A percentile compares a stretch with the other conserved stretches of the same genome.
phyloP scores from a whole-genome alignment of 305 asterid species.

The Ajuga reptans region DNA sequence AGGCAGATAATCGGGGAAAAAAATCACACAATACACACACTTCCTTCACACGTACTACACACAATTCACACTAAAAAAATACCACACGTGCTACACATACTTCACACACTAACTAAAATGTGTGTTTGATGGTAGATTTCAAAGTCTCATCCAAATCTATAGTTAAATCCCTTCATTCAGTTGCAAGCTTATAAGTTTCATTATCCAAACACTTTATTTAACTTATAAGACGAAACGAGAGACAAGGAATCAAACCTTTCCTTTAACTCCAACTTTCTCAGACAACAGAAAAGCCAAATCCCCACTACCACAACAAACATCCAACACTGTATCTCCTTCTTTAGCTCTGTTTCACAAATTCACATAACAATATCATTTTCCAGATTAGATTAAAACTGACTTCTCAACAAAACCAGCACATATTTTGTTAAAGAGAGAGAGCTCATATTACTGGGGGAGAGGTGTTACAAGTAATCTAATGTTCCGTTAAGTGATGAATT shows the following conservation, averaged over 20 bases:
- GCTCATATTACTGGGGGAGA: neutral
- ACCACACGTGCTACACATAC: too few relatives aligned
- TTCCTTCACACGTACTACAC: too few relatives aligned
- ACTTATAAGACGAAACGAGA: neutral
- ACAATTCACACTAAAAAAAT: too few relatives aligned
- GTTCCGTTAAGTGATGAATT: too few relatives aligned
- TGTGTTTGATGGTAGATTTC: too few relatives aligned
- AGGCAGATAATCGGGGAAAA: neutral
- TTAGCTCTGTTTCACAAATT: conserved; percentile 50
- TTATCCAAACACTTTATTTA: too few relatives aligned
- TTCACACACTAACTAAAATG: too few relatives aligned
- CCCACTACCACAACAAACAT: conserved; percentile 94
- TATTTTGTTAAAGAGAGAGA: neutral
- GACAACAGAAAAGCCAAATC: conserved; percentile 82
- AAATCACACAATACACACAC: too few relatives aligned
- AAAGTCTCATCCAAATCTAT: too few relatives aligned
- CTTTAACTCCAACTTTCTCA: conserved; percentile 67
- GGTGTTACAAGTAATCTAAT: neutral
- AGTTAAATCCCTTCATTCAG: too few relatives aligned
- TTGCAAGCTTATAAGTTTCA: too few relatives aligned
- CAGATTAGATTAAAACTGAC: neutral
- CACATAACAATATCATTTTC: conserved; percentile 14
- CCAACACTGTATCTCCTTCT: conserved; percentile 71
- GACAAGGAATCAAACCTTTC: conserved; percentile 50
- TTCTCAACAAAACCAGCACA: neutral